Evolutionary conservation across 1,284 basidiomycete species (phyloP), one percentile per base, ranked within the genome.

Genomic region (Apiotrichum laibachii): DNA sequence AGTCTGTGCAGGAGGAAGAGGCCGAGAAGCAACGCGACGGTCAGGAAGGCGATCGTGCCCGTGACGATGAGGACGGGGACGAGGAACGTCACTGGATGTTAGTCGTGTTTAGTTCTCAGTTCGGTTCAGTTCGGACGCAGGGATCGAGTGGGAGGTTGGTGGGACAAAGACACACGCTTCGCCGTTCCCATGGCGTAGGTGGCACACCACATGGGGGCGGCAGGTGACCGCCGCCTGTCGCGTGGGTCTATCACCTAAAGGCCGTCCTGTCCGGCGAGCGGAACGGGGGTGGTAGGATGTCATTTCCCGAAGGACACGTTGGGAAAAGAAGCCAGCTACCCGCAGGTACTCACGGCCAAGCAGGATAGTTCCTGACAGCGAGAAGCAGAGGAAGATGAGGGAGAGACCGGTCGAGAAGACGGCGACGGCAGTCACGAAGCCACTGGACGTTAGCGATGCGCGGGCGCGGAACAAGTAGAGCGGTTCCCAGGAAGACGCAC

Each of bases 1-100:
- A 76, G 68, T 35, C 74, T 54, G 58, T 76, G 70, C 2, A 59
- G 55, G 52, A 76, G 71, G 67, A 76, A 76, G 34, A 73, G 65
- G 42, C 56, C 50, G 6, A 76, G 55, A 13, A 76, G 68, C 58
- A 63, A 59, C 6, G 60, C 39, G 19, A 74, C 63, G 16, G 65
- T 56, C 39, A 57, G 35, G 40, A 64, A 31, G 11, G 72, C 63
- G n/a, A 70, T 35, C 56, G 70, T 49, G 33, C 65, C 61, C 2
- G 72, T 73, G 59, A 73, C 53, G 51, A 69, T 58, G 5, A 76
- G 64, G 10, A 70, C 57, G 18, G 74, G 74, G 34, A 72, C 58
- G 56, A 76, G 71, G 57, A 74, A 50, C 0, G 67, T 50, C 21
- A 61, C 73, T 75, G 55, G 15, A 13, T 21, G 40, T 52, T 22